These are phyloP conservation scores for Coemansia sp. DNA, from an alignment of 192 early-diverging fungal species.

Conservation along the genomic window DNA sequence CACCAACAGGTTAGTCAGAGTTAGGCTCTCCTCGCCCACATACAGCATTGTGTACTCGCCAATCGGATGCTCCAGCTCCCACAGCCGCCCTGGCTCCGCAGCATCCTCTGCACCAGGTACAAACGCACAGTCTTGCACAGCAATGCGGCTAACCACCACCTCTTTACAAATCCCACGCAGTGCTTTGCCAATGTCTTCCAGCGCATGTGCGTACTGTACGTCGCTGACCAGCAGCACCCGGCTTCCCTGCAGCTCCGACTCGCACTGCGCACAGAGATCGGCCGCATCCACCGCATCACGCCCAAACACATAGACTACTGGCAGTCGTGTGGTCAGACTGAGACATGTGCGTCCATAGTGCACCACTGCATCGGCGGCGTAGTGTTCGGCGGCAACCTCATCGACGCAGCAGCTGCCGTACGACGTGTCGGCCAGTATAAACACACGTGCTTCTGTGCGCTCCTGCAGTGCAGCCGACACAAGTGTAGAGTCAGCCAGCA, in stretches of 20 bases:
- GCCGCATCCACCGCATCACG: constrained; percentile 66
- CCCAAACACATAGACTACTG: constrained; percentile 88
- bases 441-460: constrained; percentile 56
- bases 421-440: constrained; percentile 92
- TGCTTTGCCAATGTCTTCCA: constrained; percentile 21
- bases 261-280: constrained; percentile 47
- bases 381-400: constrained; percentile 93
- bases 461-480: constrained; percentile 60
- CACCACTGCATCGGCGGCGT: constrained; percentile 80
- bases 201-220: constrained; percentile 67
- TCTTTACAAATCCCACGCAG: neutral
- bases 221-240: constrained; percentile 74
- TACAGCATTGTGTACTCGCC: constrained; percentile 77
- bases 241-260: constrained; percentile 27
- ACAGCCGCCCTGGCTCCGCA: neutral
- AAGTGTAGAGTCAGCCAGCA: constrained; percentile 67
- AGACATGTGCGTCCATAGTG: constrained; percentile 96
- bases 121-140: constrained; percentile 13
- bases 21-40: constrained; percentile 77
- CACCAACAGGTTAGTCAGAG: constrained; percentile 87
- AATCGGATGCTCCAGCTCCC: constrained; percentile 53
- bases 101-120: constrained; percentile 4
- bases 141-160: constrained; percentile 15
- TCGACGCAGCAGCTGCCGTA: constrained; percentile 99
- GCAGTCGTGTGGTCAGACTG: constrained; percentile 75